A percentile compares a stretch with the other conserved stretches of the same genome.
phyloP scores from a whole-genome alignment of 2,329 filamentous ascomycete species.

The Colletotrichum sp. region DNA sequence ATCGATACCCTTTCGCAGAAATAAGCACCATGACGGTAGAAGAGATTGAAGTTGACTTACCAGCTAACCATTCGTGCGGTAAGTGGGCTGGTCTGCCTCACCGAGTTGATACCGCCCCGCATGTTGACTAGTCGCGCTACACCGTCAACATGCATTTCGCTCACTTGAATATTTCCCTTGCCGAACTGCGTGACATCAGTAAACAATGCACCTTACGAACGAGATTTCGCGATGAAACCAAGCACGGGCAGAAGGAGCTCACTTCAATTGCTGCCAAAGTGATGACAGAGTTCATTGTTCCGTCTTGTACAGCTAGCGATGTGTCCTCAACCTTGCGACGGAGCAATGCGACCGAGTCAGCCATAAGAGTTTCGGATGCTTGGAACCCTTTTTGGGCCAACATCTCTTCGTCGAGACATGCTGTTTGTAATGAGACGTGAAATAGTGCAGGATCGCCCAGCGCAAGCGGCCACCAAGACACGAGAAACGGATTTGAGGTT shows the following conservation, averaged over 20 bases:
- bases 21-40: rapidly evolving
- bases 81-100: constrained; percentile 54
- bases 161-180: constrained; percentile 53
- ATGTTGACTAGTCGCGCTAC: constrained; percentile 53
- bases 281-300: constrained; percentile 61
- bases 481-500: constrained; percentile 61
- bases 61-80: constrained; percentile 61
- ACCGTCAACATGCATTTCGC: constrained; percentile 54
- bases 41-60: constrained; percentile 34
- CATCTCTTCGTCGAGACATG: constrained; percentile 60
- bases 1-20: constrained; percentile 56
- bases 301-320: constrained; percentile 54
- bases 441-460: constrained; percentile 61
- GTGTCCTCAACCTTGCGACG: constrained; percentile 53
- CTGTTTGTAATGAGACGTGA: constrained; percentile 64
- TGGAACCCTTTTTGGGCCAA: constrained; percentile 56
- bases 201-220: not conserved
- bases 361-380: constrained; percentile 61
- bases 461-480: constrained; percentile 66
- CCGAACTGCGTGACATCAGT: constrained; percentile 43
- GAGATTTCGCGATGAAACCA: not conserved
- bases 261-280: constrained; percentile 65
- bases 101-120: constrained; percentile 54
- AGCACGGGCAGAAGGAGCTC: constrained; percentile 17
- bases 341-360: constrained; percentile 58